Conservation (phyloP, 305 asterid species). For the Ajuga reptans region DNA sequence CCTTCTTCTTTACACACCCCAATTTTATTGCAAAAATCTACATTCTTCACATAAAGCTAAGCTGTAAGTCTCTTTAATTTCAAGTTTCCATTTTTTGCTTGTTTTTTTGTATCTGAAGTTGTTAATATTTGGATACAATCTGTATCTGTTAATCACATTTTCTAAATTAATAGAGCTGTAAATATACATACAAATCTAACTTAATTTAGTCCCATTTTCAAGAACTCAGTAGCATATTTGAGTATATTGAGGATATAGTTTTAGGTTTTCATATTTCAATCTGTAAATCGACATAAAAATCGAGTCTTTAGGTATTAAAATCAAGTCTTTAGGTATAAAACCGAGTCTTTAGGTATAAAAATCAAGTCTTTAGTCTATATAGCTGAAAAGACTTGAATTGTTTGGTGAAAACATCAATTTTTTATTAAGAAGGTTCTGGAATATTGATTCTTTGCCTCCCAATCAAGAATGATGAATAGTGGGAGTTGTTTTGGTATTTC, state of each 20-base stretch:
- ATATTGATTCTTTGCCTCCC: not conserved
- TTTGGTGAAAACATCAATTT: not conserved
- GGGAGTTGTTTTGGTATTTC: constrained; percentile 52
- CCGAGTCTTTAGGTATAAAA: not conserved
- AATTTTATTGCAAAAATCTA: constrained; percentile 3
- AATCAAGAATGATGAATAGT: constrained; percentile 34
- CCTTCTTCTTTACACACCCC: not conserved
- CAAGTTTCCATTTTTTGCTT: not conserved
- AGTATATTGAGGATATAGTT: constrained; percentile 27
- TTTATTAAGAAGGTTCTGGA: not conserved
- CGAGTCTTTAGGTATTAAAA: not conserved
- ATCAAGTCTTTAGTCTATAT: not conserved
- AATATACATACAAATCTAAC: not conserved
- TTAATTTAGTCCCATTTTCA: not conserved
- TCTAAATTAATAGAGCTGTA: constrained; percentile 33
- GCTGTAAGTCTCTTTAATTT: constrained; percentile 35
- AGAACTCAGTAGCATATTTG: constrained; percentile 29
- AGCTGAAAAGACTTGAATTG: not conserved
- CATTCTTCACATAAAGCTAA: not conserved
- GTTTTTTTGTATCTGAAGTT: not conserved
- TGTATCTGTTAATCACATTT: constrained; percentile 27
- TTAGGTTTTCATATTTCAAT: not conserved
- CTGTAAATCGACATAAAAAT: not conserved
- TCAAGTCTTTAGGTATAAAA: not conserved
- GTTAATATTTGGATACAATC: not conserved